phyloP scores from a whole-genome alignment of 2,329 filamentous ascomycete genomes.

The Thelonectria discophora region DNA sequence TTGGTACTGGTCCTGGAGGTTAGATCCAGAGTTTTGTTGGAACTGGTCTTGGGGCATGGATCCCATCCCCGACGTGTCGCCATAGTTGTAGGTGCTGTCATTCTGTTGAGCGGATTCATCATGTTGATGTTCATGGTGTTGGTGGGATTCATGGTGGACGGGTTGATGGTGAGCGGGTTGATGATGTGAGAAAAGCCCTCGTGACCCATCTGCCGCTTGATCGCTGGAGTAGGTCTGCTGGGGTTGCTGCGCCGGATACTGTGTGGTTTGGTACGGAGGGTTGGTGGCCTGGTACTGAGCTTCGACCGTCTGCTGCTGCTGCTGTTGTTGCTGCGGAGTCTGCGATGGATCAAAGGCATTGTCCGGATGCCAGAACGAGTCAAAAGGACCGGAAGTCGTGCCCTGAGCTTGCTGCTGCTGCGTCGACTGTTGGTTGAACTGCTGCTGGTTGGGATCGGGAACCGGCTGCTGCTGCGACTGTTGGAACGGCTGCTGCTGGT shows the following conservation, averaged over 20 bases:
- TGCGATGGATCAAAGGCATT: constrained; percentile 1
- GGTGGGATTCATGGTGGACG: no score
- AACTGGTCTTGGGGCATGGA: no score
- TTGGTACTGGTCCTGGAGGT: background rate
- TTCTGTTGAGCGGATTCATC: background rate
- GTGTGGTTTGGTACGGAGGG: background rate
- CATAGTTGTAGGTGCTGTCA: background rate
- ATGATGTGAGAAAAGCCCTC: no score
- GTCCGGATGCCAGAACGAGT: background rate
- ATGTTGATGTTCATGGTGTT: no score
- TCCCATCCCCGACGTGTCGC: background rate
- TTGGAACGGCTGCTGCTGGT: constrained; percentile 1
- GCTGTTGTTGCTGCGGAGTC: background rate
- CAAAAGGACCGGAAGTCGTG: background rate
- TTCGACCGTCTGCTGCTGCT: background rate
- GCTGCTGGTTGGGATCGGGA: no score
- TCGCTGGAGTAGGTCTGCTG: background rate
- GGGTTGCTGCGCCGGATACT: background rate
- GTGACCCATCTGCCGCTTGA: no score
- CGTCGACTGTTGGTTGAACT: no score
- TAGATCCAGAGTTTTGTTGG: no score
- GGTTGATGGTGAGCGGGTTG: no score
- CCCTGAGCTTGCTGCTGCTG: background rate
- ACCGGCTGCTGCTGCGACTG: no score
- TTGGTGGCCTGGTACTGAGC: background rate